A percentile compares a stretch with the other conserved stretches of the same genome.
Conservation (phyloP, 306 rosid species). For the Comarum palustre region DNA sequence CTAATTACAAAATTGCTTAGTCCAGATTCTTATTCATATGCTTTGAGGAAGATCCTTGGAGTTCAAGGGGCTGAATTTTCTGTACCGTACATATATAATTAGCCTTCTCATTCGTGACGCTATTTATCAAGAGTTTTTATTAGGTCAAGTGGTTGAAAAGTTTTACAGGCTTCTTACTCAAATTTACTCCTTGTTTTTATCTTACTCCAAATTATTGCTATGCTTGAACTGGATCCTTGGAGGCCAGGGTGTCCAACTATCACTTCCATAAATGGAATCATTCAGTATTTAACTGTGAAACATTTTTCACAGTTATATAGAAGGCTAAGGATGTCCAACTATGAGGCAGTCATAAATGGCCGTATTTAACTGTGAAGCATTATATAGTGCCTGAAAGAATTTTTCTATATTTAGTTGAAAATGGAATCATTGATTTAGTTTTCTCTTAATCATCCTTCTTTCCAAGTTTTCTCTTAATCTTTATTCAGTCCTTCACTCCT, state of each 20-base stretch:
- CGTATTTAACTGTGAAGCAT: too few species aligned
- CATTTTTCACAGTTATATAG: too few species aligned
- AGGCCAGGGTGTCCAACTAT: not conserved
- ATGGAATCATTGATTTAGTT: too few species aligned
- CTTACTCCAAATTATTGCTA: not conserved
- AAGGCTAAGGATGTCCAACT: too few species aligned
- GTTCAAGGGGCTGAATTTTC: not conserved
- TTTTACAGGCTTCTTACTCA: not conserved
- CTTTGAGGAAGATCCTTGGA: not conserved
- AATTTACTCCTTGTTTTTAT: not conserved
- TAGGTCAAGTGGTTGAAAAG: not conserved
- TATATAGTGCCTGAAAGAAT: too few species aligned
- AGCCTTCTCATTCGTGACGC: not conserved
- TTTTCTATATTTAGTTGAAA: too few species aligned
- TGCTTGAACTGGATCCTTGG: not conserved
- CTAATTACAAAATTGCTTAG: not conserved
- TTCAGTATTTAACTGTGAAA: too few species aligned
- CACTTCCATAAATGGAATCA: not conserved
- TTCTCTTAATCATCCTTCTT: too few species aligned
- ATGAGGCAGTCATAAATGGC: too few species aligned
- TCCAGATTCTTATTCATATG: not conserved
- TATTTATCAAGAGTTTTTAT: not conserved
- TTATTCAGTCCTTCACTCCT: too few species aligned
- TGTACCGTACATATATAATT: not conserved
- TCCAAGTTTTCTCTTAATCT: too few species aligned